Percentiles rank a stretch among this genome's conserved stretches.
phyloP scores from a whole-genome alignment of 2,329 filamentous ascomycete species.

The Penicillium digitatum region DNA sequence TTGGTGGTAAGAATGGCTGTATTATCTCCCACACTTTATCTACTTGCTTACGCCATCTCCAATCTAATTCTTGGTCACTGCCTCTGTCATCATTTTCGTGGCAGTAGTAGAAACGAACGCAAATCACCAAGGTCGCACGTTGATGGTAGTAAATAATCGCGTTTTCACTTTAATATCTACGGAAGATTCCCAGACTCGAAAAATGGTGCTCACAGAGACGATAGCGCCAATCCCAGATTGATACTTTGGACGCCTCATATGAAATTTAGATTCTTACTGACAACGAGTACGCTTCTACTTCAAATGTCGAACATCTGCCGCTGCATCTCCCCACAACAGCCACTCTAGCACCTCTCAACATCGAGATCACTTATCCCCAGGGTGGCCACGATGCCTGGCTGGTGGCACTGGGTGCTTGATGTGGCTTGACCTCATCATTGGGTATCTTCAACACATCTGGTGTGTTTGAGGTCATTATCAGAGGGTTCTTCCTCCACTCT shows the following conservation, averaged over 20 bases:
- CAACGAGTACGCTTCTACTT: neutral
- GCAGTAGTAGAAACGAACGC: neutral
- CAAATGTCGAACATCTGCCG: neutral
- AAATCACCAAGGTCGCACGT: neutral
- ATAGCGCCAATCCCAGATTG: neutral
- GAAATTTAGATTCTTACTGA: neutral
- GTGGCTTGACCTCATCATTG: slow-evolving; percentile 18
- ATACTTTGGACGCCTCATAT: neutral
- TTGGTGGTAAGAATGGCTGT: no score
- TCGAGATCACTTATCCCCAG: neutral
- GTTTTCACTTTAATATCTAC: neutral
- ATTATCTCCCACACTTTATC: no score
- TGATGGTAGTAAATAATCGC: neutral
- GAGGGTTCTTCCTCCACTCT: slow-evolving; percentile 1
- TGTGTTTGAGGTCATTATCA: slow-evolving; percentile 20
- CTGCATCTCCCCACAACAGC: neutral
- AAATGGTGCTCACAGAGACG: neutral
- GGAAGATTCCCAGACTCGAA: neutral
- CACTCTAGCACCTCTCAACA: neutral
- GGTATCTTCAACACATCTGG: slow-evolving; percentile 14
- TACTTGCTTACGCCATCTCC: neutral
- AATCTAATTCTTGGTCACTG: neutral
- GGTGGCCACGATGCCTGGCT: neutral
- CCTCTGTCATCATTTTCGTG: neutral
- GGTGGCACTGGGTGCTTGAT: slow-evolving; percentile 30